phyloP scores from a whole-genome alignment of 2,329 filamentous ascomycete species.

The Fusarium anguioides region DNA sequence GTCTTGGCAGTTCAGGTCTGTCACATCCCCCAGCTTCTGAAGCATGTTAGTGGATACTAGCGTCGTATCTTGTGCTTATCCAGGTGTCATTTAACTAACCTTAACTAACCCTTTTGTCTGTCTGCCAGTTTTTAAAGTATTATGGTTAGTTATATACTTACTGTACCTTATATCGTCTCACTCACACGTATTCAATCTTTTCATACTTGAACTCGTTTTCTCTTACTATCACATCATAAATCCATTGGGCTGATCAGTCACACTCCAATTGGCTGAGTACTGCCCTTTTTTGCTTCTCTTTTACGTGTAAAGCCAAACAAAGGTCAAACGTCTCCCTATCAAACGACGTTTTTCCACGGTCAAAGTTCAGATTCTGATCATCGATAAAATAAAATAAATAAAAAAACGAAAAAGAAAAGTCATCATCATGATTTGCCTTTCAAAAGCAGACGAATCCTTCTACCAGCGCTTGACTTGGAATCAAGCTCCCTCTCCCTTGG shows the following conservation, averaged over 20 bases:
- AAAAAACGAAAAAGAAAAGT: no score
- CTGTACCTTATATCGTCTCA: constrained; percentile 14
- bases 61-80: constrained; percentile 16
- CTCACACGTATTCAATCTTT: not conserved
- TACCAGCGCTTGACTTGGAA: constrained; percentile 63
- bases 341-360: not conserved
- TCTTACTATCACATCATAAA: constrained; percentile 1
- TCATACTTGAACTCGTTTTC: not conserved
- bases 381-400: no score
- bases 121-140: constrained; percentile 17
- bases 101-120: constrained; percentile 39
- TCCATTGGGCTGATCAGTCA: constrained; percentile 7
- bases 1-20: not conserved
- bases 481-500: constrained; percentile 63
- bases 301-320: constrained; percentile 7
- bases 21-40: constrained; percentile 32
- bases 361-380: not conserved
- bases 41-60: constrained; percentile 19
- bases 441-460: constrained; percentile 62
- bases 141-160: not conserved
- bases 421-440: constrained; percentile 64
- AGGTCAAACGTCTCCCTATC: constrained; percentile 7
- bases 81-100: constrained; percentile 7
- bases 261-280: not conserved
- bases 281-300: constrained; percentile 24